Base-by-base conservation (phyloP, 192 early-diverging fungal genomes). In the Podila minutissima region DNA sequence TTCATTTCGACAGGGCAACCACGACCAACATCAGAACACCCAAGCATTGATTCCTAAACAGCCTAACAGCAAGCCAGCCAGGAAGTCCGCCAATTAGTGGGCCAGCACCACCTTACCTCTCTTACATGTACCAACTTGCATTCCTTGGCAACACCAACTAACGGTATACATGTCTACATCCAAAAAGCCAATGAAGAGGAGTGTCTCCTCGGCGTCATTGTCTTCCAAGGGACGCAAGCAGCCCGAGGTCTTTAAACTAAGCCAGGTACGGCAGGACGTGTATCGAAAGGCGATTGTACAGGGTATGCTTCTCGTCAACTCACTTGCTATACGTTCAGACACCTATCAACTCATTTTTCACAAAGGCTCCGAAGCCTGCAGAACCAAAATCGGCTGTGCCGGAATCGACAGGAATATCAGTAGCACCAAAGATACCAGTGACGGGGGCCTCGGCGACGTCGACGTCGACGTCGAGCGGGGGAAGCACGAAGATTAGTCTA, bases 331-430 rank as follows among this genome's bases (percentile, higher is more conserved):
- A 1, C 20, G 12, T 17, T 24, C 64, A 73, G 71, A 35, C 71
- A 10, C 64, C 37, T 48, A 33, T 73, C 8, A 73, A 63, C 41
- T 59, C 53, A 4, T 73, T 73, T 46, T 73, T 73, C 33, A 58
- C 29, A 7, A 71, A 66, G n/a, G 46, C 57, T 1, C 71, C 53
- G 19, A 33, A 53, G 5, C 38, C 17, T 1, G 29, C 49, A 31
- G 29, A 53, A 8, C 1, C 55, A 53, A 72, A 62, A 31, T 17
- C 1, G 46, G 11, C 38, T 41, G 12, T 48, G 5, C 33, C 33
- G 5, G 20, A 37, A 24, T 29, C 58, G 35, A 24, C 7, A 19
- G 26, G 12, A n/a, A 22, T 41, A 5, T 71, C 49, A n/a, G 32
- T 31, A 7, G 17, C 32, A 33, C 28, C 22, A 20, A 1, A 31